Evolutionary conservation across 2,329 filamentous ascomycete genomes (phyloP), one percentile per base, ranked within the genome.

Genomic region (Pseudogymnoascus sp.): DNA sequence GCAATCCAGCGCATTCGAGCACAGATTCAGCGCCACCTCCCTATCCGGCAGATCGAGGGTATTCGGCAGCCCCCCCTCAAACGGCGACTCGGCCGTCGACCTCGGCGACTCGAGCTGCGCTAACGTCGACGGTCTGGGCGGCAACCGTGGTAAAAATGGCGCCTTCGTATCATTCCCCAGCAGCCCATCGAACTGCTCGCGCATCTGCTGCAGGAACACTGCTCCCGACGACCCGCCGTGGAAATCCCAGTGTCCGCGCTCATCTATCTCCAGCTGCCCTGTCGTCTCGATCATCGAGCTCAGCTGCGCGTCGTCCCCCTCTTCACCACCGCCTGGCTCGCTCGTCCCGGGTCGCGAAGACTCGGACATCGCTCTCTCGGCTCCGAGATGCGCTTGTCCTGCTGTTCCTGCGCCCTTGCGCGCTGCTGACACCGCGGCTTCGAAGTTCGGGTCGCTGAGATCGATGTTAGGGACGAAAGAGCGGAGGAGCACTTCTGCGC

Each of bases 271-370:
- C 16, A 99, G 82, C 73, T 93, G 90, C 37, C 93, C 95, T 2
- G 93, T 92, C 45, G 90, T 90, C 73, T 93, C 90, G 65, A 98
- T 92, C 93, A 99, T 98, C 28, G 93, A 96, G 73, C 93, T 88
- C 25, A 99, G 80, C 68, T 93, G 85, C 10, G 85, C 85, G 69
- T 93, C 91, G 51, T 87, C 82, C 31, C 82, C 82, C 54, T 66
- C 64, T 6, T 62, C 63, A 31, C 66, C 63, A 31, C 66, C 67
- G 6, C 25, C 16, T 0, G 62, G 34, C 16, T 60, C 45, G 45
- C 45, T 51, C 19, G 45, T 54, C 21, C 45, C 78, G 81, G 31
- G 16, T 34, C 60, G 13, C 25, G 48, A 54, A 6, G 21, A 23
- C 21, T 54, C 45, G 25, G 21, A 23, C 14, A 13, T 54, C 14